A percentile compares a stretch with the other conserved stretches of the same genome.
These are phyloP conservation scores for Pinus tabuliformis DNA, from an alignment of 75 land plant species.

Conservation along the genomic window DNA sequence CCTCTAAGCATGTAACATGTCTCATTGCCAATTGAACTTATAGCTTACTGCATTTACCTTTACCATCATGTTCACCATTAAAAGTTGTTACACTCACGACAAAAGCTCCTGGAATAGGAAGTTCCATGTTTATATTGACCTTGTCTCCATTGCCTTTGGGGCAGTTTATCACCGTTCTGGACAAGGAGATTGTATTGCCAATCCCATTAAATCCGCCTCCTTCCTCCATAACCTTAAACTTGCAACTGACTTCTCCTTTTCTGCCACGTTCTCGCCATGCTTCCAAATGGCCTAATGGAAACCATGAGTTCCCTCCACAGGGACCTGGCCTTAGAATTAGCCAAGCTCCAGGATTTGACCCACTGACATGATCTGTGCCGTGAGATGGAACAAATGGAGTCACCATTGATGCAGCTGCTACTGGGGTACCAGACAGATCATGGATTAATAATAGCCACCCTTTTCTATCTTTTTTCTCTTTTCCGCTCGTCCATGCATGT, in stretches of 20 bases:
- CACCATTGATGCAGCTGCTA: conserved; percentile 72
- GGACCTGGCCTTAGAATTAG: conserved; percentile 60
- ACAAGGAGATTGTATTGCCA: conserved; percentile 17
- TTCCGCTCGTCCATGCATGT: conserved; percentile 7
- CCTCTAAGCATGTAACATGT: conserved; percentile 13
- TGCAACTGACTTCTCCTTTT: conserved; percentile 31
- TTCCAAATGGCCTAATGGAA: conserved; percentile 52
- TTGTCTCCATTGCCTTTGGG: conserved; percentile 19
- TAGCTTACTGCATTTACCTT: conserved; percentile 19
- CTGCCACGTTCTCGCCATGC: conserved; percentile 55
- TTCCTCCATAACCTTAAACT: conserved; percentile 42
- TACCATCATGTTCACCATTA: conserved; percentile 27
- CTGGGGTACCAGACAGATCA: conserved; percentile 66
- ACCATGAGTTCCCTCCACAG: conserved; percentile 18
- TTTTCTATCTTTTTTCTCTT: conserved; percentile 37
- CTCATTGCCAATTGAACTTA: conserved; percentile 13
- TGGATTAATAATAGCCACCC: conserved; percentile 65
- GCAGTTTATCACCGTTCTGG: conserved; percentile 27
- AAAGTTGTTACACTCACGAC: conserved; percentile 44
- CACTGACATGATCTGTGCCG: conserved; percentile 47
- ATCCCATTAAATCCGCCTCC: conserved; percentile 4
- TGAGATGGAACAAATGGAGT: conserved; percentile 67
- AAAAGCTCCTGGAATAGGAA: conserved; percentile 13
- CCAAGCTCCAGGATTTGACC: conserved; percentile 75
- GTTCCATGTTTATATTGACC: neutral